Conservation (phyloP, 352 stramenopile genomes). For the Globisporangium uncinulatum region DNA sequence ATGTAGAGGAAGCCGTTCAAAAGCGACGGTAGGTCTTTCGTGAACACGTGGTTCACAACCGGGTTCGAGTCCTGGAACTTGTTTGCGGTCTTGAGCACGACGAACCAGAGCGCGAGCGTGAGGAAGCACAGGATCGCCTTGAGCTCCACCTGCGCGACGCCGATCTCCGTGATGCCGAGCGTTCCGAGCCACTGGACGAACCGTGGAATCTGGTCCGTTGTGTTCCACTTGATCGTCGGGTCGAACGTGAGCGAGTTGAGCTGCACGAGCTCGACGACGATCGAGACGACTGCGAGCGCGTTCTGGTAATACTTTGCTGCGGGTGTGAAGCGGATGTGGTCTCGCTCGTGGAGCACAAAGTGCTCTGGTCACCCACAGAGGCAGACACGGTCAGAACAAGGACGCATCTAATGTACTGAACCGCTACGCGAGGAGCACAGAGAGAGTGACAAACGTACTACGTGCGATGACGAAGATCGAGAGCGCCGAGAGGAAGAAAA, state of each 20-base stretch:
- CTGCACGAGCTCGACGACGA: slow-evolving; percentile 49
- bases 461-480: slow-evolving; percentile 37
- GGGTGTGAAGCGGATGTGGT: slow-evolving; percentile 37
- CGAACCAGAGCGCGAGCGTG: slow-evolving; percentile 31
- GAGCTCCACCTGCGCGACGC: slow-evolving; percentile 29
- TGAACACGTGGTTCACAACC: slow-evolving; percentile 42
- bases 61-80: slow-evolving; percentile 57
- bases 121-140: slow-evolving; percentile 27
- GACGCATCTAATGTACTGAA: not conserved
- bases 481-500: slow-evolving; percentile 26
- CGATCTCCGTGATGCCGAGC: slow-evolving; percentile 30
- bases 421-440: not conserved
- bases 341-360: slow-evolving; percentile 49
- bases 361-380: slow-evolving; percentile 23
- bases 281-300: slow-evolving; percentile 26
- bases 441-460: slow-evolving; percentile 16
- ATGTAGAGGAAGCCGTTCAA: slow-evolving; percentile 54
- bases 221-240: slow-evolving; percentile 41
- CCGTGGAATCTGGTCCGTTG: slow-evolving; percentile 36
- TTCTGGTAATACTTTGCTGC: slow-evolving; percentile 51
- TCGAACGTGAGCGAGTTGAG: slow-evolving; percentile 60
- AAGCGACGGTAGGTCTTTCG: slow-evolving; percentile 47
- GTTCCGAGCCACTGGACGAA: slow-evolving; percentile 33
- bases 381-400: not conserved
- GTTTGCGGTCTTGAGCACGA: slow-evolving; percentile 64